A percentile compares a stretch with the other conserved stretches of the same genome.
These are phyloP conservation scores for Fallopia convolvulus DNA, from an alignment of 148 eudicot genomes.

Conservation along the genomic window DNA sequence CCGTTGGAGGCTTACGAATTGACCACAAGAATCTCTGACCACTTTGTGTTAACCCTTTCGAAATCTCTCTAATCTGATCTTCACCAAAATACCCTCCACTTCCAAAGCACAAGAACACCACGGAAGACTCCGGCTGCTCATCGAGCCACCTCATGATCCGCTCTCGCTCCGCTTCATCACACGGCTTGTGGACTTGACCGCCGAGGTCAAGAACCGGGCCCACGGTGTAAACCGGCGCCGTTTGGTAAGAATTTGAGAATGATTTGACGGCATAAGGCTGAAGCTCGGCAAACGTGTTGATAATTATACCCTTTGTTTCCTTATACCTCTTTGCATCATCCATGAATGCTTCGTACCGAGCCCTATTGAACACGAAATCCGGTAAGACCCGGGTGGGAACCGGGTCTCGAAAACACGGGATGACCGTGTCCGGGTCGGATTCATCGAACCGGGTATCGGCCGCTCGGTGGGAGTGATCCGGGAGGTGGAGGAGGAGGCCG, in stretches of 20 bases:
- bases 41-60: slow-evolving; percentile 9
- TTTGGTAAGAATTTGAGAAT: neutral
- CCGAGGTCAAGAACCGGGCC: slow-evolving; percentile 17
- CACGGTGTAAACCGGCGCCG: slow-evolving; percentile 13
- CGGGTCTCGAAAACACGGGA: slow-evolving; percentile 8
- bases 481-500: neutral
- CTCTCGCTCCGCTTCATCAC: neutral
- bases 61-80: slow-evolving; percentile 17
- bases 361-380: neutral
- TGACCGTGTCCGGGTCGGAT: neutral
- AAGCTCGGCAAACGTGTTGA: slow-evolving; percentile 13
- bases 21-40: slow-evolving; percentile 22
- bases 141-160: slow-evolving; percentile 13
- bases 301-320: slow-evolving; percentile 9
- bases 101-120: slow-evolving; percentile 21
- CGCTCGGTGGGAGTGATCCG: neutral
- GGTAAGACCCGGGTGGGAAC: neutral
- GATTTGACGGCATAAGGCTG: slow-evolving; percentile 9
- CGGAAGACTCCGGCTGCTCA: slow-evolving; percentile 13
- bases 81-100: slow-evolving; percentile 6
- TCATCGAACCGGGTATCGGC: neutral
- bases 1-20: slow-evolving; percentile 10
- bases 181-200: neutral
- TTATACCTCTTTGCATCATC: neutral
- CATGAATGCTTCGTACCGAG: neutral